A percentile compares a stretch with the other conserved stretches of the same genome.
phyloP scores from a whole-genome alignment of 2,329 filamentous ascomycete genomes.

The Penicillium sp. region DNA sequence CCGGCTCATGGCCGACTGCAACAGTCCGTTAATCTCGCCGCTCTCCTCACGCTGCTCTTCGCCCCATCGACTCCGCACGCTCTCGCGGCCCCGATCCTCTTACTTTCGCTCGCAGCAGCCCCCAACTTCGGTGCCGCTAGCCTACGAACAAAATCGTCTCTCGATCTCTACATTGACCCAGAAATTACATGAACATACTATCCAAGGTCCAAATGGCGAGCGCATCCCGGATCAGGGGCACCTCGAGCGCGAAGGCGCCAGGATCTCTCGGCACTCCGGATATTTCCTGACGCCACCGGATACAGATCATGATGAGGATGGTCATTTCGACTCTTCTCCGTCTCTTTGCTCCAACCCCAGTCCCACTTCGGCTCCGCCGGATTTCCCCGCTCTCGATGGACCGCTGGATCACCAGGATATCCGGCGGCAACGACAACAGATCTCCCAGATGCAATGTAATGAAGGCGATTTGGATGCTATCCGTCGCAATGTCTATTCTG shows the following conservation, averaged over 20 bases:
- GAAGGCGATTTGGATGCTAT: conserved; percentile 42
- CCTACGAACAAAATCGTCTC: conserved; percentile 43
- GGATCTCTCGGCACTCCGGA: conserved; percentile 26
- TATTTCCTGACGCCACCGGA: conserved; percentile 44
- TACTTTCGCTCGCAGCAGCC: conserved; percentile 41
- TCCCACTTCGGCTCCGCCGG: conserved; percentile 34
- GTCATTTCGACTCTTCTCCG: conserved; percentile 54
- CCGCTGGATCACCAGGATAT: conserved; percentile 27
- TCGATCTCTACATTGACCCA: conserved; percentile 46
- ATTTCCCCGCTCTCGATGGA: conserved; percentile 23
- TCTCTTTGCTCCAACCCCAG: conserved; percentile 56
- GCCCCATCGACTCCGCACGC: conserved; percentile 39
- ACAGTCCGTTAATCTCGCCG: conserved; percentile 44
- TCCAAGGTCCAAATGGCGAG: conserved; percentile 30
- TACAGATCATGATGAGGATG: conserved; percentile 44
- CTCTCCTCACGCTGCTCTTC: conserved; percentile 49
- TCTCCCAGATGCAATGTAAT: conserved; percentile 46
- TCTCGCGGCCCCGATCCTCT: conserved; percentile 38
- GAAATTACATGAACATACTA: conserved; percentile 46
- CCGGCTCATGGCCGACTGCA: conserved; percentile 40
- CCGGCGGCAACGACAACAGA: conserved; percentile 44
- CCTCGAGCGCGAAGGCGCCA: conserved; percentile 19
- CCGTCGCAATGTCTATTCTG: conserved; percentile 37
- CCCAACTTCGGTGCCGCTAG: conserved; percentile 50
- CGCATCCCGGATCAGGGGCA: conserved; percentile 13